Percentiles rank a stretch among this genome's conserved stretches.
Evolutionary conservation across 1,284 basidiomycete species (phyloP).

Genomic region (Leccinum idahoense): DNA sequence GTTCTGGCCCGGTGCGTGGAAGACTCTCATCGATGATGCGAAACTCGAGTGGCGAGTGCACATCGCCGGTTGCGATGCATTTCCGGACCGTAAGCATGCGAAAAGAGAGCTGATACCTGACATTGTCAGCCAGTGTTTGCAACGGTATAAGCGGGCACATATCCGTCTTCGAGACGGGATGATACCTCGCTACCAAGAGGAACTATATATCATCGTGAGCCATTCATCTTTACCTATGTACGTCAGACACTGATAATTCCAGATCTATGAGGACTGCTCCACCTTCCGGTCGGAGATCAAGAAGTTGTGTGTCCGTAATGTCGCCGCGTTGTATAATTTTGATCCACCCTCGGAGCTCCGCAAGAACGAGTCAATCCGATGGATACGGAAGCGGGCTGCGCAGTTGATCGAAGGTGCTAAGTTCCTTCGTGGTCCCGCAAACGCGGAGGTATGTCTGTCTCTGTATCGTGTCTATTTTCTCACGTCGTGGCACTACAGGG

Average conservation of each 20-base stretch:
- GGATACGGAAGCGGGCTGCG: not conserved
- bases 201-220: not conserved
- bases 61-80: not conserved
- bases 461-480: not conserved
- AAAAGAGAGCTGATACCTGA: not conserved
- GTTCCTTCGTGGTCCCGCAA: not conserved
- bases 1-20: not conserved
- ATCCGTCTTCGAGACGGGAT: not conserved
- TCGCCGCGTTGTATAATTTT: not conserved
- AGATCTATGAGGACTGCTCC: not conserved
- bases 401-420: not conserved
- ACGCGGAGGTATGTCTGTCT: not conserved
- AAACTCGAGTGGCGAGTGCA: not conserved
- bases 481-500: not conserved
- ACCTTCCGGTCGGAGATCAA: not conserved
- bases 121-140: not conserved
- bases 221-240: not conserved
- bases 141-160: not conserved
- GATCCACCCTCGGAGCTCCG: not conserved
- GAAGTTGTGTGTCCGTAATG: not conserved
- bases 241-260: not conserved
- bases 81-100: not conserved
- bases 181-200: not conserved
- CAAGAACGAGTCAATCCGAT: not conserved
- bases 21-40: not conserved